phyloP scores from a whole-genome alignment of 257 asterid genomes.

The Solanum paucissectum region DNA sequence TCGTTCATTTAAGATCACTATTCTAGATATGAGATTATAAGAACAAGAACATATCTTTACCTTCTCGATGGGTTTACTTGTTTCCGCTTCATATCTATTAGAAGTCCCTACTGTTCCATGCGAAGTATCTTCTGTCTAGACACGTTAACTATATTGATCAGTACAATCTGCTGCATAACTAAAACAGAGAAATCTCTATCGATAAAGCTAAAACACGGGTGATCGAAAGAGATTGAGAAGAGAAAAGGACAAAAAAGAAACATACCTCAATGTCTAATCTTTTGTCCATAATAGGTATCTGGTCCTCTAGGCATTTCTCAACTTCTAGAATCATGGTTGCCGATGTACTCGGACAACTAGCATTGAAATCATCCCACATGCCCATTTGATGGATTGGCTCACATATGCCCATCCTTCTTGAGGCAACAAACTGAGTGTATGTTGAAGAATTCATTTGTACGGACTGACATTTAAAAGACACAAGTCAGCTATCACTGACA shows the following conservation, averaged over 20 bases:
- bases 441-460: slow-evolving; percentile 53
- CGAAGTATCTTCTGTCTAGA: slow-evolving; percentile 70
- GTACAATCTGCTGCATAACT: background rate
- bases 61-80: slow-evolving; percentile 59
- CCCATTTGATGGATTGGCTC: slow-evolving; percentile 57
- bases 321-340: slow-evolving; percentile 40
- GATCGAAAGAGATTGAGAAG: background rate
- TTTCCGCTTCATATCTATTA: slow-evolving; percentile 58
- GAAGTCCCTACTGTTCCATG: slow-evolving; percentile 62
- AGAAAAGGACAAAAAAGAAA: background rate
- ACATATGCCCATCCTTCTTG: slow-evolving; percentile 67
- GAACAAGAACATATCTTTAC: slow-evolving; percentile 22
- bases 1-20: background rate
- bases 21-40: background rate
- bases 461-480: slow-evolving; percentile 10
- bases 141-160: background rate
- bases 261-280: background rate
- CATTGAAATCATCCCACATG: slow-evolving; percentile 70
- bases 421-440: slow-evolving; percentile 56
- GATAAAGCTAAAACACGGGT: background rate
- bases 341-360: slow-evolving; percentile 24
- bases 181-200: background rate
- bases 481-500: background rate
- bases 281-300: slow-evolving; percentile 19
- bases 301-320: slow-evolving; percentile 44